These are phyloP conservation scores for Colletotrichum higginsianum DNA, from an alignment of 2,329 filamentous ascomycete genomes.

Conservation along the genomic window DNA sequence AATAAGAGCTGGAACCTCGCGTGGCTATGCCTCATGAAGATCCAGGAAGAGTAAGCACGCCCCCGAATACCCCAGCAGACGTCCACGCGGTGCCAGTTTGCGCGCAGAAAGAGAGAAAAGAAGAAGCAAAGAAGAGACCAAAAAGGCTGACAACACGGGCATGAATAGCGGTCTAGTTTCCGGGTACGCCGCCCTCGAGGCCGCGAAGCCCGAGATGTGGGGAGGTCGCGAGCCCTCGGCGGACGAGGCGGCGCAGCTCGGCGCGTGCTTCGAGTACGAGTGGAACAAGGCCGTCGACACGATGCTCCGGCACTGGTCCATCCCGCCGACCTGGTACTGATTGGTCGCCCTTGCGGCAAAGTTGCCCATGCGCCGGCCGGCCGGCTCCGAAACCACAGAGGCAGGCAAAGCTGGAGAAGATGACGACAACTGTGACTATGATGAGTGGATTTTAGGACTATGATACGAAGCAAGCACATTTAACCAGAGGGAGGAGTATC, in stretches of 20 bases:
- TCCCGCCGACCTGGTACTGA: conserved; percentile 66
- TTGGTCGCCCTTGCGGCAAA: background rate
- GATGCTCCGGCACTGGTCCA: conserved; percentile 79
- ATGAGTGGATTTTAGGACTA: no score
- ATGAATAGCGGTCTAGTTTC: conserved; percentile 69
- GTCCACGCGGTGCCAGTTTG: background rate
- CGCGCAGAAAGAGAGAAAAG: no score
- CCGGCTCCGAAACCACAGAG: background rate
- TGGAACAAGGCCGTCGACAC: conserved; percentile 76
- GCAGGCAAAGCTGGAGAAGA: background rate
- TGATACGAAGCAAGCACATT: background rate
- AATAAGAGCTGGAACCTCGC: conserved; percentile 83
- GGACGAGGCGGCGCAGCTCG: conserved; percentile 71
- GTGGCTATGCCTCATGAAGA: conserved; percentile 79
- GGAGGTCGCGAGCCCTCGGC: conserved; percentile 69
- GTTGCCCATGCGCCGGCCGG: no score
- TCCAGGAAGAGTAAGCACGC: conserved; percentile 73
- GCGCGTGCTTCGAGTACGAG: conserved; percentile 74
- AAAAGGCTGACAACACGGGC: background rate
- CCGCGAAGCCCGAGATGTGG: conserved; percentile 79
- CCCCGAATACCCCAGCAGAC: background rate
- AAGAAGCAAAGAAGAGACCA: no score
- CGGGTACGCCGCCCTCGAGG: conserved; percentile 73
- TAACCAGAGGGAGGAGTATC: no score
- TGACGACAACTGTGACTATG: background rate